phyloP scores from a whole-genome alignment of 2,329 filamentous ascomycete species.

The Nemania sp. region DNA sequence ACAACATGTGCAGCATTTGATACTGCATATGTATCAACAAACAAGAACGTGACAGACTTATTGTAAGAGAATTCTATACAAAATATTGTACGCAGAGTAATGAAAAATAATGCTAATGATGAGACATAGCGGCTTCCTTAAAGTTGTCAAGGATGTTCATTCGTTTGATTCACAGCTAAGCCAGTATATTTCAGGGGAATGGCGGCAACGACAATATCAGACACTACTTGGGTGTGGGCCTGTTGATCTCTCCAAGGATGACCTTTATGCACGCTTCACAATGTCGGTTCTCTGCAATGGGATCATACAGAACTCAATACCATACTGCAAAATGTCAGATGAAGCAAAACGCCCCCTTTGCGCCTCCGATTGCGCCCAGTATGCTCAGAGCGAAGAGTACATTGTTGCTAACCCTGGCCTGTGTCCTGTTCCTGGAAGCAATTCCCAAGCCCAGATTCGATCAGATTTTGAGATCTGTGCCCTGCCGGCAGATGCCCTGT shows the following conservation, averaged over 20 bases:
- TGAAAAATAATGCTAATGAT: conserved; percentile 18
- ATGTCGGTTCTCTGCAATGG: conserved; percentile 91
- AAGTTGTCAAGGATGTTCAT: conserved; percentile 73
- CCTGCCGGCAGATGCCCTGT: conserved; percentile 78
- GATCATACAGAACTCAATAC: conserved; percentile 86
- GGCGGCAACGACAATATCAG: conserved; percentile 81
- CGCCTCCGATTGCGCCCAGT: conserved; percentile 85
- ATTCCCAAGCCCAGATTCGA: conserved; percentile 77
- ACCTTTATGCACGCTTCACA: conserved; percentile 91
- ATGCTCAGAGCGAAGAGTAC: conserved; percentile 85
- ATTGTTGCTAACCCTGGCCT: conserved; percentile 75
- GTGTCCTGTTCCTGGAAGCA: conserved; percentile 68
- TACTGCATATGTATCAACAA: conserved; percentile 45
- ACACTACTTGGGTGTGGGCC: conserved; percentile 77
- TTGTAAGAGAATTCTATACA: conserved; percentile 31
- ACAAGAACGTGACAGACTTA: conserved; percentile 36
- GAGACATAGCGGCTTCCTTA: conserved; percentile 74
- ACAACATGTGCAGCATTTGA: conserved; percentile 45
- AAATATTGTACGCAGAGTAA: conserved; percentile 14
- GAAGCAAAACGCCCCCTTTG: conserved; percentile 75
- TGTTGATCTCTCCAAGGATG: conserved; percentile 75
- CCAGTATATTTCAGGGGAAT: conserved; percentile 74
- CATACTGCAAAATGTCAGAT: conserved; percentile 67
- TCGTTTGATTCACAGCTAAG: conserved; percentile 79
- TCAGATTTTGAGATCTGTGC: conserved; percentile 92